A percentile compares a stretch with the other conserved stretches of the same genome.
Conservation (phyloP, 176 grass and related monocot species). For the Cenchrus americanus region DNA sequence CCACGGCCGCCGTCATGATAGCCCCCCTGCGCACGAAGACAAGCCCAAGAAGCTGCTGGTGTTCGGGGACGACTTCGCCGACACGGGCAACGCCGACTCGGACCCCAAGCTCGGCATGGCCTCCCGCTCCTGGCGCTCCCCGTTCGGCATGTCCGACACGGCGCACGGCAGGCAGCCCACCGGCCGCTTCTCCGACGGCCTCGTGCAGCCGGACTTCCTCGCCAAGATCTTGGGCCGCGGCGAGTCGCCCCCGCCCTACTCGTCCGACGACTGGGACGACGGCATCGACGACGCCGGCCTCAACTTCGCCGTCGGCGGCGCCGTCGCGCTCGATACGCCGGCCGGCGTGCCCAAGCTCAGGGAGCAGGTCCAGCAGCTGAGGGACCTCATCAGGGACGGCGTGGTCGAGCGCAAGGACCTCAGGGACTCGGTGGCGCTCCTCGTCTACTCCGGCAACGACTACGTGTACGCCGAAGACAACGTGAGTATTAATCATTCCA, state of each 20-base stretch:
- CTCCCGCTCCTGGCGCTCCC: background rate
- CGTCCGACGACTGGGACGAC: background rate
- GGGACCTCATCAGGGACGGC: background rate
- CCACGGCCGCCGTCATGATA: no score
- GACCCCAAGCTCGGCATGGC: background rate
- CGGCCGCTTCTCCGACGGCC: background rate
- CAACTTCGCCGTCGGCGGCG: conserved; percentile 29
- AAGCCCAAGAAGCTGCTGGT: background rate
- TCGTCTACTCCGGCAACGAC: conserved; percentile 49
- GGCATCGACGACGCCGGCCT: background rate
- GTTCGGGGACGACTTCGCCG: conserved; percentile 7
- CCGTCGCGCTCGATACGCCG: background rate
- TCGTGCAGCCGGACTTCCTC: background rate
- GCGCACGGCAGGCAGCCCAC: background rate
- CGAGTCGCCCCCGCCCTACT: background rate
- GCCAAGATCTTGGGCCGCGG: conserved; percentile 1
- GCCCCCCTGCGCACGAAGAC: background rate
- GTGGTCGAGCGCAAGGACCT: background rate
- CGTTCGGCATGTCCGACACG: background rate
- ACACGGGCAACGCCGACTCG: background rate
- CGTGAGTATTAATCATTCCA: no score
- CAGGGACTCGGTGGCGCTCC: conserved; percentile 28
- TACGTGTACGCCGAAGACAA: background rate
- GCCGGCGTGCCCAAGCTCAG: background rate
- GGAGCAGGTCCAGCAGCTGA: background rate